A percentile compares a stretch with the other conserved stretches of the same genome.
phyloP scores from a whole-genome alignment of 2,329 filamentous ascomycete genomes.

The Claviceps arundinis region DNA sequence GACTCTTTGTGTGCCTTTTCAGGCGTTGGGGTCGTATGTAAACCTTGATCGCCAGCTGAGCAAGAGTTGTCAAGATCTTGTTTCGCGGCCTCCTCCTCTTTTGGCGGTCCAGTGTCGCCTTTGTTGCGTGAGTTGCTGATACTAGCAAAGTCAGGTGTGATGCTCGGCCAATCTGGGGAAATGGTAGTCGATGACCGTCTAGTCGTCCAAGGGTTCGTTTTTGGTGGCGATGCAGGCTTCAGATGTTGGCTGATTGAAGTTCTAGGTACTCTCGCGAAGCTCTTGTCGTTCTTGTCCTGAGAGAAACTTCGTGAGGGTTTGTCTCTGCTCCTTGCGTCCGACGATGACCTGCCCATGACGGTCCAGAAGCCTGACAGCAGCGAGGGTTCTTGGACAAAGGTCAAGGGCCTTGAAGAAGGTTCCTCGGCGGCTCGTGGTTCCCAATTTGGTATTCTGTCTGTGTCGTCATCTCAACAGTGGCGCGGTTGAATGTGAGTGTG shows the following conservation, averaged over 20 bases:
- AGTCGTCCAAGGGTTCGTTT: conserved; percentile 19
- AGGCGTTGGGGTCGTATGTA: conserved; percentile 3
- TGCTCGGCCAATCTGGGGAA: conserved; percentile 1
- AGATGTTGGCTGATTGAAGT: conserved; percentile 7
- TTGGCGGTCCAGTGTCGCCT: background rate
- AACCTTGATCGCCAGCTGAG: background rate
- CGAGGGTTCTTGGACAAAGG: background rate
- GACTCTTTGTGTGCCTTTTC: conserved; percentile 15
- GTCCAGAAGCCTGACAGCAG: background rate
- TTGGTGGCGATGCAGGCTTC: conserved; percentile 21
- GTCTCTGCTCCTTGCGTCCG: background rate
- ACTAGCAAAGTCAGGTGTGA: conserved; percentile 1
- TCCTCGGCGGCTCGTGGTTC: background rate
- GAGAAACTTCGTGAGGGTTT: conserved; percentile 9
- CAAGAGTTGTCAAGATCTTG: background rate
- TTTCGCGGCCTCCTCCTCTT: background rate
- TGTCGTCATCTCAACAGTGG: background rate
- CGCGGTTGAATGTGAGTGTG: background rate
- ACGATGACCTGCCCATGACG: background rate
- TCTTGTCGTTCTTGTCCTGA: conserved; percentile 12
- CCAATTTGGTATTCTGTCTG: background rate
- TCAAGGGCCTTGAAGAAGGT: background rate
- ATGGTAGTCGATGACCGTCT: background rate
- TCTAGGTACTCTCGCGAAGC: background rate
- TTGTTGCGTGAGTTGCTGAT: background rate